Evolutionary conservation across 306 rosid species (phyloP), one percentile per base, ranked within the genome.

Genomic region (Vigna mungo): DNA sequence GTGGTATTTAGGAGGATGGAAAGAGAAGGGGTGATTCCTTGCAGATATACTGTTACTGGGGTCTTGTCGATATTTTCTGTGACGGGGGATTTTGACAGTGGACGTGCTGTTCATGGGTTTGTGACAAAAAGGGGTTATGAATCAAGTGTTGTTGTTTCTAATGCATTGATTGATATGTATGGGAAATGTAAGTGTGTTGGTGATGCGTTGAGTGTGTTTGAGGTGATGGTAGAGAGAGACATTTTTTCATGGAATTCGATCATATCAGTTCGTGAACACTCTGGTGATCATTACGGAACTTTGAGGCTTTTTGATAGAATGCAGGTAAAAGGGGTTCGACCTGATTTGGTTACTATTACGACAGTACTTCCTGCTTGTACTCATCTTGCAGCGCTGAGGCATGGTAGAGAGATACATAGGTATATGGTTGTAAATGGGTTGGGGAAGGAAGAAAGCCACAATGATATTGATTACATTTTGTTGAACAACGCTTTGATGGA

Each of bases 191-290:
- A 87, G 68, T 84, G 85, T 68, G 20, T 71, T 55, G 39, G 58
- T 72, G 89, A 88, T 76, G 93, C 96, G 16, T 83, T 78, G 74
- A 47, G 25, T 60, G 87, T 92, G 68, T 92, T 94, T 75, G 90
- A 94, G 86, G 62, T 52, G 77, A 90, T 92, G 86, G 70, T 71
- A 52, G 96, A 86, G 78, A 90, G 88, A 86, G 97, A 92, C 79
- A 58, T 90, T 41, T 89, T 82, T 77, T 92, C 97, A 10, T 94
- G 98, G 97, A 94, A 94, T 86, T 92, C 96, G 9, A 85, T 94
- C 75, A 62, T 92, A 43, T 79, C 93, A 0, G 90, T 86, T 85
- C 93, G 82, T 79, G 90, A 88, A 78, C 89, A 74, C 52, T 83
- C 90, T 2, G 83, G 83, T 53, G 90, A 90, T 84, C 87, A 90